These are phyloP conservation scores for Cyberlindnera xishuangbannaensis DNA, from an alignment of 805 yeast species.

Conservation along the genomic window DNA sequence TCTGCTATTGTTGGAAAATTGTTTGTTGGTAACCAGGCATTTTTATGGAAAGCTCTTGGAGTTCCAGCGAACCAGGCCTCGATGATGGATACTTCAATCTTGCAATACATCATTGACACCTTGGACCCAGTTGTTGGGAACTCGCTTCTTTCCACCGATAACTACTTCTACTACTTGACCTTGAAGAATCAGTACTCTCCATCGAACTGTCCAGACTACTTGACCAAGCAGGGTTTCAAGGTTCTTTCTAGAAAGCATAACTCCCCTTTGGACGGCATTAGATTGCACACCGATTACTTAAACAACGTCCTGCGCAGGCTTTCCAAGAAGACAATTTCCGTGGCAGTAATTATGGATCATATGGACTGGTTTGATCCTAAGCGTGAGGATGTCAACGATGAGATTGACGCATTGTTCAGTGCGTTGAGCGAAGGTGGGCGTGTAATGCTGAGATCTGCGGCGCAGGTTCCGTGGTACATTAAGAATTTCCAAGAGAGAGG, in stretches of 20 bases:
- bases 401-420: constrained; percentile 55
- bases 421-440: constrained; percentile 66
- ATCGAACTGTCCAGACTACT: constrained; percentile 70
- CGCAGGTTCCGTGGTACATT: constrained; percentile 74
- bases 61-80: constrained; percentile 82
- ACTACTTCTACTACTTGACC: constrained; percentile 72
- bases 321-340: constrained; percentile 55
- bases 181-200: constrained; percentile 55
- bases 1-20: constrained; percentile 63
- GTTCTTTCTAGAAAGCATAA: constrained; percentile 35
- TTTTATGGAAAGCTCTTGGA: constrained; percentile 86
- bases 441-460: constrained; percentile 72
- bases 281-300: constrained; percentile 75
- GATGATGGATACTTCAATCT: constrained; percentile 68
- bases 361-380: constrained; percentile 85
- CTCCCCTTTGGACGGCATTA: constrained; percentile 60
- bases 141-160: constrained; percentile 61
- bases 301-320: constrained; percentile 70
- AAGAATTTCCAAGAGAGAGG: constrained; percentile 61
- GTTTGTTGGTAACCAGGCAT: constrained; percentile 76
- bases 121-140: constrained; percentile 67
- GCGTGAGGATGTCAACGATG: constrained; percentile 57
- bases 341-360: constrained; percentile 84
- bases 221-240: constrained; percentile 53
- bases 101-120: constrained; percentile 70